Evolutionary conservation across 1,139 yeast genomes (phyloP).

Genomic region (Yamadazyma diddensiae): DNA sequence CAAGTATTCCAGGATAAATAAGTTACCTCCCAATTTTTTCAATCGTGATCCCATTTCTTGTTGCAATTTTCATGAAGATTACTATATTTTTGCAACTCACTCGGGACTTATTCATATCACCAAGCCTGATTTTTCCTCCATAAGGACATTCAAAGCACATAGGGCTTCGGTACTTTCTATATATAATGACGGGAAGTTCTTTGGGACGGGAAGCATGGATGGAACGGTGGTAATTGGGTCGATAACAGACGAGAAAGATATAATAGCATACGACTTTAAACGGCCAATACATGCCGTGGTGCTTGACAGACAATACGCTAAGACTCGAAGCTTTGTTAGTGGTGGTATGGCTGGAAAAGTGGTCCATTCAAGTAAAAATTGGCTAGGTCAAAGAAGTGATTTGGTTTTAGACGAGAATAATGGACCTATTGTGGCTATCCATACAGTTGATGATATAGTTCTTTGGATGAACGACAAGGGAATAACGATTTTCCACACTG

Average conservation of each 20-base stretch:
- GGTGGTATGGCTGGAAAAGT: conserved; percentile 94
- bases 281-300: conserved; percentile 89
- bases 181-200: conserved; percentile 66
- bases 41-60: conserved; percentile 75
- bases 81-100: conserved; percentile 83
- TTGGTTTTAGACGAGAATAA: conserved; percentile 55
- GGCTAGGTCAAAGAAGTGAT: conserved; percentile 84
- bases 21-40: conserved; percentile 67
- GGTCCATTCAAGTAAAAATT: conserved; percentile 68
- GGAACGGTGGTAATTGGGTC: conserved; percentile 88
- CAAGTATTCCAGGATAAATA: conserved; percentile 66
- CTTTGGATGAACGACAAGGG: conserved; percentile 89
- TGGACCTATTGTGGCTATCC: conserved; percentile 73
- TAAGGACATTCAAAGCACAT: conserved; percentile 80
- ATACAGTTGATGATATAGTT: conserved; percentile 57
- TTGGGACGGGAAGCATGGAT: conserved; percentile 90
- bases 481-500: conserved; percentile 55
- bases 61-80: conserved; percentile 53
- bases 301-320: conserved; percentile 64
- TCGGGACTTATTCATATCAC: conserved; percentile 77
- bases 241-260: conserved; percentile 57
- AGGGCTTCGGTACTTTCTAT: conserved; percentile 76
- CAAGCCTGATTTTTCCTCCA: conserved; percentile 50
- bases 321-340: conserved; percentile 64
- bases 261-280: conserved; percentile 75